Percentiles rank a stretch among this genome's conserved stretches.
These are phyloP conservation scores for Trichoderma sp. DNA, from an alignment of 2,329 filamentous ascomycete species.

Conservation along the genomic window DNA sequence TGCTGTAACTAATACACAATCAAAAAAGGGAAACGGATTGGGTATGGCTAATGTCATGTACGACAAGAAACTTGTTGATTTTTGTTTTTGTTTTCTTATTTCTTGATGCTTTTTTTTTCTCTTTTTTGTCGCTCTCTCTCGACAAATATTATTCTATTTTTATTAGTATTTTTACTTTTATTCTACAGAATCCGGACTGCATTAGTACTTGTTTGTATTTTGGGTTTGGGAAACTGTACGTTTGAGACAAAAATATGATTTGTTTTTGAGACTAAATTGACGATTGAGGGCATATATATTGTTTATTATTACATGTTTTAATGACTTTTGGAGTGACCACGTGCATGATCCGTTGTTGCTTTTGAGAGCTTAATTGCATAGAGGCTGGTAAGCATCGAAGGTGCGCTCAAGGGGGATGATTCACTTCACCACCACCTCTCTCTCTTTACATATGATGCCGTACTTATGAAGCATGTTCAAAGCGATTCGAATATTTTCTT, in stretches of 20 bases:
- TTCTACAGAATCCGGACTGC: neutral
- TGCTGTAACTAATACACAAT: constrained; percentile 39
- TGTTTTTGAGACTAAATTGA: neutral
- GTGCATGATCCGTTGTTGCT: neutral
- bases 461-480: neutral
- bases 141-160: constrained; percentile 21
- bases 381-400: too few species aligned
- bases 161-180: neutral
- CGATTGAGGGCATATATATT: neutral
- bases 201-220: neutral
- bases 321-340: neutral
- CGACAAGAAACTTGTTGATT: constrained; percentile 33
- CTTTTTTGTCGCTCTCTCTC: neutral
- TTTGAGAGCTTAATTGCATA: neutral
- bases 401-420: neutral
- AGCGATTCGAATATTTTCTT: too few species aligned
- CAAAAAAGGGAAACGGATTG: constrained; percentile 35
- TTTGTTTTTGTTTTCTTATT: constrained; percentile 8
- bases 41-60: constrained; percentile 36
- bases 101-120: neutral
- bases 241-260: neutral
- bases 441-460: neutral
- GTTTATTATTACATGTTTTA: neutral
- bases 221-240: neutral
- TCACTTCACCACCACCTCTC: neutral